Evolutionary conservation across 2,329 filamentous ascomycete genomes (phyloP).

Genomic region (Penicillium sp.): DNA sequence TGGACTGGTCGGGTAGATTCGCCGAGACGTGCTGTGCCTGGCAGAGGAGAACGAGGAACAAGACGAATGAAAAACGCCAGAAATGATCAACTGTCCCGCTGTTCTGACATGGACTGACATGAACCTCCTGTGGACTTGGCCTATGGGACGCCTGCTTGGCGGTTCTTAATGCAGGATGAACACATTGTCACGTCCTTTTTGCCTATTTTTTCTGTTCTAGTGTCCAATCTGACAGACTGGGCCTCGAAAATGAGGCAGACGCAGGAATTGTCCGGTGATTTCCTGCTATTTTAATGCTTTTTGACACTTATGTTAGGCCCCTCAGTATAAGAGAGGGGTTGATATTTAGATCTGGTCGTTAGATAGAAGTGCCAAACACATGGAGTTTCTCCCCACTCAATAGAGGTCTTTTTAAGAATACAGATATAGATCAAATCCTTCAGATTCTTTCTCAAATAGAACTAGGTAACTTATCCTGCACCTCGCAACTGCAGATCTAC

Average conservation of each 20-base stretch:
- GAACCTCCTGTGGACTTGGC: not conserved
- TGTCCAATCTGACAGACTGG: constrained; percentile 17
- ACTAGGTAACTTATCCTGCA: not conserved
- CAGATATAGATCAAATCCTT: not conserved
- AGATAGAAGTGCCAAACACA: constrained; percentile 16
- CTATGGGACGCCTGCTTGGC: constrained; percentile 4
- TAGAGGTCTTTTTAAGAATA: constrained; percentile 2
- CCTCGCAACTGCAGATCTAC: not conserved
- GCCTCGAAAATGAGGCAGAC: constrained; percentile 8
- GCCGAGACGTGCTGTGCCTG: constrained; percentile 11
- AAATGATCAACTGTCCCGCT: constrained; percentile 18
- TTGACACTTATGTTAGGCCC: not conserved
- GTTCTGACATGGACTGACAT: constrained; percentile 15
- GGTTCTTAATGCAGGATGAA: constrained; percentile 21
- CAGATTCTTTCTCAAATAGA: not conserved
- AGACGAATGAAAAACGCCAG: constrained; percentile 4
- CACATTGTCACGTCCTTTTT: constrained; percentile 12
- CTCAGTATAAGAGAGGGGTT: not conserved
- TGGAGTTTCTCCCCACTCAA: constrained; percentile 5
- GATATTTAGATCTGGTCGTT: constrained; percentile 23
- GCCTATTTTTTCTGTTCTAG: not conserved
- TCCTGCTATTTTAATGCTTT: not conserved
- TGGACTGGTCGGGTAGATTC: constrained; percentile 15
- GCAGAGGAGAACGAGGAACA: not conserved
- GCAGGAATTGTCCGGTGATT: not conserved